Base-by-base conservation (phyloP, 441 rosid genomes). In the Gossypium davidsonii region DNA sequence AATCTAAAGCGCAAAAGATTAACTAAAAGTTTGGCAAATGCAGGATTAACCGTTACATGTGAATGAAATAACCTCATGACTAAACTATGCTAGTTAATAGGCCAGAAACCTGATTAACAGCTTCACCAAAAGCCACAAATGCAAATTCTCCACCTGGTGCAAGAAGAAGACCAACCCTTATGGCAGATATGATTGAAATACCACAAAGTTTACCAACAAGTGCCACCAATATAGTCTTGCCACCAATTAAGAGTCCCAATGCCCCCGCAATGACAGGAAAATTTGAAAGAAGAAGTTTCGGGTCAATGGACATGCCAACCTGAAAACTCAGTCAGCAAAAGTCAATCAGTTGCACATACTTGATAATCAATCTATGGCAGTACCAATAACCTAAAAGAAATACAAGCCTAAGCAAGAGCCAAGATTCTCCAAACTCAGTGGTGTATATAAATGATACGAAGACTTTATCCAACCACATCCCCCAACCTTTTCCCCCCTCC, bases 261-360 rank as follows among this genome's bases (percentile, higher is more conserved):
- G 89, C 72, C 74, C 93, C 97, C 80, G 83, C 79, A 77, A 95
- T 83, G 77, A 79, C 90, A 18, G 98, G 98, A 80, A 91, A 95
- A 74, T 95, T 95, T 70, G 98, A 89, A 65, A 91, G 66, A 71
- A 95, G 91, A 78, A 95, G 94, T 79, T 95, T 95, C 44, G 98
- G 99, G 87, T 95, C 98, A 75, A 95, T 95, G 31, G 99, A 95
- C 98, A 95, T 95, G 77, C 99, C 99, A 80, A 95, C 99, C 99
- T 95, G 91, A 80, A 82, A 83, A 79, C 77, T 63, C 67, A 73
- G 23, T 76, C 58, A 72, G 75, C 62, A 15, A 71, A 59, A 51
- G 55, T 26, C 62, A 61, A 61, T 83, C 80, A 83, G 73, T 71
- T 81, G 77, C 75, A 73, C 23, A 52, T 28, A 42, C 62, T 75